Conservation (phyloP, 129 eudicot species). For the Oenanthe sinensis region DNA sequence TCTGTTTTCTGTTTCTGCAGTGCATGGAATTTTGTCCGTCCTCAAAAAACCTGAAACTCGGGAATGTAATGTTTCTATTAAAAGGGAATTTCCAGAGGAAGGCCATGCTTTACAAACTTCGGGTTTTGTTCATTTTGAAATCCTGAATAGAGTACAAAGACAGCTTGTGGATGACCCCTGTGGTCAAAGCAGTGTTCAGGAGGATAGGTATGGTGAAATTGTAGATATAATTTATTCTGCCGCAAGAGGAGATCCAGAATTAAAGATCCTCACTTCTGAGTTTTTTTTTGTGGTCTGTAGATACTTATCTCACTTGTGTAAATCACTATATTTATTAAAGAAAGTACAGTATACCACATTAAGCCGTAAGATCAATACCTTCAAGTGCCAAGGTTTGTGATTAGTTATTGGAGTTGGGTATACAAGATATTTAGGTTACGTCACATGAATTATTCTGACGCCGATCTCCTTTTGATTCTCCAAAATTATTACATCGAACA, state of each 20-base stretch:
- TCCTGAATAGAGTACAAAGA: conserved; percentile 18
- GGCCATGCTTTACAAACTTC: conserved; percentile 21
- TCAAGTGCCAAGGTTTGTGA: background rate
- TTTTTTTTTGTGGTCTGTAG: conserved; percentile 22
- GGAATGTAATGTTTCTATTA: conserved; percentile 14
- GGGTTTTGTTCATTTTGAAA: conserved; percentile 16
- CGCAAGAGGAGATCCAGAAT: conserved; percentile 15
- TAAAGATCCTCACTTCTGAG: background rate
- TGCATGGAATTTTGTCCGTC: conserved; percentile 55
- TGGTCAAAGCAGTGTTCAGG: conserved; percentile 14
- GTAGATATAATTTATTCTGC: background rate
- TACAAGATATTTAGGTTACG: background rate
- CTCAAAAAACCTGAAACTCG: conserved; percentile 39
- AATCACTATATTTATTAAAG: too few species aligned
- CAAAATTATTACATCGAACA: background rate
- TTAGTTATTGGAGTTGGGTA: background rate
- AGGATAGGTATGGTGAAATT: conserved; percentile 7
- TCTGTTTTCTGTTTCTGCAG: conserved; percentile 33
- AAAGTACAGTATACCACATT: background rate
- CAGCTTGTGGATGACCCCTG: conserved; percentile 15
- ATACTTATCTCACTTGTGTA: background rate
- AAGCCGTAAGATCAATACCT: background rate
- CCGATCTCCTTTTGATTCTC: background rate
- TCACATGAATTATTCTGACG: background rate
- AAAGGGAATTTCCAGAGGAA: conserved; percentile 21